Conservation (phyloP, 2,329 filamentous ascomycete genomes). For the Cladophialophora immunda region DNA sequence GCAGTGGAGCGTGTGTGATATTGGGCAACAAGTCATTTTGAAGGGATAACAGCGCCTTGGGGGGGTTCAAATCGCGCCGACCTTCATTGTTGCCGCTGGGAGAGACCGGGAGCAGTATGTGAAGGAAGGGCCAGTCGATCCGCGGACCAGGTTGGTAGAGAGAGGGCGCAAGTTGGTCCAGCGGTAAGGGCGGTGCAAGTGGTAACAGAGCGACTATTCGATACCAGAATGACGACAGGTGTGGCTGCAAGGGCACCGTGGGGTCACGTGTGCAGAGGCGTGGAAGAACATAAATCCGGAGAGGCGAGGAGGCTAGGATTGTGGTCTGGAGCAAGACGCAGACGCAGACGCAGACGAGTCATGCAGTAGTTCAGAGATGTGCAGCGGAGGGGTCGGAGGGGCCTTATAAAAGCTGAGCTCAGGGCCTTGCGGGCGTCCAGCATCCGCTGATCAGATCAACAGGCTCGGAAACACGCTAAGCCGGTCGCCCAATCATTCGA, state of each 20-base stretch:
- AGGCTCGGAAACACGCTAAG: slow-evolving; percentile 5
- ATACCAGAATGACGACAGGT: neutral
- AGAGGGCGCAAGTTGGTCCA: neutral
- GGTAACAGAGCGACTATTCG: neutral
- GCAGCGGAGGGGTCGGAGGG: slow-evolving; percentile 6
- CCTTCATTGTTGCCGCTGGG: neutral
- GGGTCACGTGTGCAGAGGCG: neutral
- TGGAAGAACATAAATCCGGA: neutral
- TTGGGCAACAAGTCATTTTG: slow-evolving; percentile 22
- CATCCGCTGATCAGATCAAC: slow-evolving; percentile 9
- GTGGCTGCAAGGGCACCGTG: neutral
- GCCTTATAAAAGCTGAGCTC: slow-evolving; percentile 3
- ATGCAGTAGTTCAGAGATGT: neutral
- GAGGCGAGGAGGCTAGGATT: neutral
- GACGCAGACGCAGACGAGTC: slow-evolving; percentile 3
- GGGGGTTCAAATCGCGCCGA: neutral
- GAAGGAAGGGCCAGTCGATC: neutral
- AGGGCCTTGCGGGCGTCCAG: slow-evolving; percentile 1
- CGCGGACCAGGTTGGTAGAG: neutral
- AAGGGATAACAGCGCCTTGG: neutral
- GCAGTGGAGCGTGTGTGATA: slow-evolving; percentile 15
- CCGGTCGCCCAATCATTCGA: neutral
- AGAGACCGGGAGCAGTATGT: neutral
- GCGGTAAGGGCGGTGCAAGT: neutral
- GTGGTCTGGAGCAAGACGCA: neutral